Evolutionary conservation across 164 flowering plant species (phyloP).

Genomic region (Buxus sempervirens): DNA sequence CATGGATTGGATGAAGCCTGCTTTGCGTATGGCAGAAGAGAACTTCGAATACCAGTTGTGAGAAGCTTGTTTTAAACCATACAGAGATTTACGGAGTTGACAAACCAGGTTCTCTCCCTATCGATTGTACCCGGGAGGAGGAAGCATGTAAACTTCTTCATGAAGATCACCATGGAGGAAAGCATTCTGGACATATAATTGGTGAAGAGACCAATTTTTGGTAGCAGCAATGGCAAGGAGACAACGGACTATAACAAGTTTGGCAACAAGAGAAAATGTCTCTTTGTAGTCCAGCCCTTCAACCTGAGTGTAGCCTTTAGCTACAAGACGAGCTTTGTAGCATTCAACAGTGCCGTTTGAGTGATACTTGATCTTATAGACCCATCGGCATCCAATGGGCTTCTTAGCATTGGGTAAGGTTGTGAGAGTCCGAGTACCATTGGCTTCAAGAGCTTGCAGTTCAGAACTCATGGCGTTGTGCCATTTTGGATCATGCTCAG

Average conservation of each 20-base stretch:
- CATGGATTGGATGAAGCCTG: too few relatives aligned
- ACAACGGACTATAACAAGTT: background rate
- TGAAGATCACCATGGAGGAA: too few relatives aligned
- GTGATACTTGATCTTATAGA: background rate
- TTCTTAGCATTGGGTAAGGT: background rate
- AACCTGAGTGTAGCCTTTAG: background rate
- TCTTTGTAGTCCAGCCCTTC: constrained; percentile 7
- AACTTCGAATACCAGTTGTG: too few relatives aligned
- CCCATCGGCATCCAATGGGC: background rate
- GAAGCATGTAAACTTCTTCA: too few relatives aligned
- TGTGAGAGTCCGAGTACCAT: background rate
- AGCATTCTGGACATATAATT: constrained; percentile 3
- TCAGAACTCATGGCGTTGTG: background rate
- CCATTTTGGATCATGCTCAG: too few relatives aligned
- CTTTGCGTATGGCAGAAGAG: too few relatives aligned
- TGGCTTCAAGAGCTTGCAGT: background rate
- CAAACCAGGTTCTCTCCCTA: too few relatives aligned
- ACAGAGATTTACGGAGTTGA: too few relatives aligned
- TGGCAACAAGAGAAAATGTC: constrained; percentile 3
- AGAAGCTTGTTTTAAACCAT: too few relatives aligned
- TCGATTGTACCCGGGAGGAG: too few relatives aligned
- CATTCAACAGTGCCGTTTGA: background rate
- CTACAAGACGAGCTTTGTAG: constrained; percentile 3
- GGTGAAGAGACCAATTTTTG: background rate
- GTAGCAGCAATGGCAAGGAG: constrained; percentile 7